Conservation (phyloP, 1,139 yeast genomes). For the Yamadazyma atmosphaerica region DNA sequence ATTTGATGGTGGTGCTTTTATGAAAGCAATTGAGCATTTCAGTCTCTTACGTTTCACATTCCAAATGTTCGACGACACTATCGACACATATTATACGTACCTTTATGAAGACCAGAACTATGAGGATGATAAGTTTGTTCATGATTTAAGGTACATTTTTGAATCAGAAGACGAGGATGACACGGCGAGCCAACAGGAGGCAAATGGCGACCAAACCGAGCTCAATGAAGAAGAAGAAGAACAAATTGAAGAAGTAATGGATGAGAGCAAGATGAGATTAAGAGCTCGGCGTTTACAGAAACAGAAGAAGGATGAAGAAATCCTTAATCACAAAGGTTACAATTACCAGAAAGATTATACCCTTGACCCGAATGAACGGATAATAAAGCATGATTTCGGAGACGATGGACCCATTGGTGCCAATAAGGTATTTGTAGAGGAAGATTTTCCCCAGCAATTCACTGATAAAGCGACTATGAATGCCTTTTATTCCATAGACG, state of each 20-base stretch:
- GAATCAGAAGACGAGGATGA: slow-evolving; percentile 30
- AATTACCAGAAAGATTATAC: slow-evolving; percentile 1
- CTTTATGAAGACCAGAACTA: too few relatives aligned
- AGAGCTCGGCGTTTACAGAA: not conserved
- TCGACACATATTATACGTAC: too few relatives aligned
- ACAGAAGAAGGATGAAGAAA: not conserved
- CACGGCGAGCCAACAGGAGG: not conserved
- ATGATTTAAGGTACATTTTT: slow-evolving; percentile 69
- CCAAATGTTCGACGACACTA: too few relatives aligned
- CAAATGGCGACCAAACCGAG: not conserved
- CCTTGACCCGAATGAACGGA: not conserved
- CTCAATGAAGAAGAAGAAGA: not conserved
- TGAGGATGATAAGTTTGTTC: slow-evolving; percentile 70
- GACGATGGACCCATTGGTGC: slow-evolving; percentile 59
- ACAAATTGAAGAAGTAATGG: not conserved
- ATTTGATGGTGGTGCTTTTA: slow-evolving; percentile 51
- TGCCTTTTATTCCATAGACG: not conserved
- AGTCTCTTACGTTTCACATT: too few relatives aligned
- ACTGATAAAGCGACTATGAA: not conserved
- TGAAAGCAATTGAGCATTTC: slow-evolving; percentile 7
- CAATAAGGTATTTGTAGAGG: slow-evolving; percentile 28
- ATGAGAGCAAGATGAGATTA: not conserved
- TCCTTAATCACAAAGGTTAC: not conserved
- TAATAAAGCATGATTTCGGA: not conserved
- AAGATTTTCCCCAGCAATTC: not conserved